Conservation (phyloP, 2,329 filamentous ascomycete genomes). For the Alternaria ethzedia region DNA sequence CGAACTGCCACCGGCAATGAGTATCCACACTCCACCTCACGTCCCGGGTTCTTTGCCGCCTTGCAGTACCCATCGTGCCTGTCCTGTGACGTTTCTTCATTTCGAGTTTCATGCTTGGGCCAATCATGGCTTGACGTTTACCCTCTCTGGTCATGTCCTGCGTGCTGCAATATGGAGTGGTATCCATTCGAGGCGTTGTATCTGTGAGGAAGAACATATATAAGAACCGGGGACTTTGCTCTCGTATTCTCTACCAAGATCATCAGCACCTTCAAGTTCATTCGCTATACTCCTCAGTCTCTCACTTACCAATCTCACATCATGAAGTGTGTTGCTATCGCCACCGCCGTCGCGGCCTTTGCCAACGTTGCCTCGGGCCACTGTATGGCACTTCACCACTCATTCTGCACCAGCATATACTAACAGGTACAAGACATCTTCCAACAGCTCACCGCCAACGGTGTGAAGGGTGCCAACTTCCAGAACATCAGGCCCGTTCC, state of each 20-base stretch:
- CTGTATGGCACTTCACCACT: conserved; percentile 31
- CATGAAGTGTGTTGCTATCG: conserved; percentile 46
- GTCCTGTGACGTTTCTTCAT: conserved; percentile 32
- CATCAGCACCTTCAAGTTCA: conserved; percentile 2
- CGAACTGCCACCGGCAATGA: conserved; percentile 29
- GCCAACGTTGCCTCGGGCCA: conserved; percentile 46
- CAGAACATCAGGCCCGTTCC: conserved; percentile 48
- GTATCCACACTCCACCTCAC: conserved; percentile 22
- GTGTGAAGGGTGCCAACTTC: conserved; percentile 40
- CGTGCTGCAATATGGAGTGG: conserved; percentile 32
- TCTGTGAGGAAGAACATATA: conserved; percentile 21
- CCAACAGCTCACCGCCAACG: conserved; percentile 47
- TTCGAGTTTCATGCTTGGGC: conserved; percentile 28
- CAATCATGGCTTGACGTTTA: conserved; percentile 26
- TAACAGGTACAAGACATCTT: conserved; percentile 43
- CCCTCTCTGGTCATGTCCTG: conserved; percentile 21
- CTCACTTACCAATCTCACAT: conserved; percentile 1
- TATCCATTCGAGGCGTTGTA: conserved; percentile 4
- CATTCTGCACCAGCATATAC: not conserved
- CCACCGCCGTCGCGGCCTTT: conserved; percentile 40
- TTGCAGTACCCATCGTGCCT: conserved; percentile 14
- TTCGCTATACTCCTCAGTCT: conserved; percentile 7
- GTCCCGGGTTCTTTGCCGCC: conserved; percentile 29
- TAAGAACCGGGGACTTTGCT: conserved; percentile 20
- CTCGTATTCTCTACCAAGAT: conserved; percentile 12